Evolutionary conservation across 768 basidiomycete species (phyloP).

Genomic region (Scleroderma citrinum): DNA sequence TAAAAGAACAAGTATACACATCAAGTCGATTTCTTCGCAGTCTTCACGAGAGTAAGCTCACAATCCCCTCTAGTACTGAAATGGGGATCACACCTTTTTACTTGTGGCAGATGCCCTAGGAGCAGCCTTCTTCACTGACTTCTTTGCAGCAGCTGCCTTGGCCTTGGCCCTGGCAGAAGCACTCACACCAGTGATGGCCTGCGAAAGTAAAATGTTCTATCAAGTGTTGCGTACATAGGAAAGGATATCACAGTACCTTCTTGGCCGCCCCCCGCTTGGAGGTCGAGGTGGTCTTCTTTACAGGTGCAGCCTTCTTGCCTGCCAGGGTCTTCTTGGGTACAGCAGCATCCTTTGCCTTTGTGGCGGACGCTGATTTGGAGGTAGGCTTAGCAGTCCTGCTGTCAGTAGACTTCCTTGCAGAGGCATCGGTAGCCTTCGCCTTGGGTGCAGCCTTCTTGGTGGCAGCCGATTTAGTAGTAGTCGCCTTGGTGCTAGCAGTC

Average conservation of each 20-base stretch:
- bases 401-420: slow-evolving; percentile 38
- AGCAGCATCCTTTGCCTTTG: slow-evolving; percentile 22
- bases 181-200: slow-evolving; percentile 50
- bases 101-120: slow-evolving; percentile 3
- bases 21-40: not conserved
- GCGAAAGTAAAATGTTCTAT: slow-evolving; percentile 2
- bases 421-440: slow-evolving; percentile 31
- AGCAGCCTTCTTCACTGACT: slow-evolving; percentile 24
- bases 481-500: slow-evolving; percentile 21
- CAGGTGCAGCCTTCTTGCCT: slow-evolving; percentile 25
- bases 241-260: slow-evolving; percentile 40
- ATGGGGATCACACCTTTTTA: not conserved
- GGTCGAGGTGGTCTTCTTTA: slow-evolving; percentile 36
- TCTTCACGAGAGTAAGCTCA: not conserved
- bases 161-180: slow-evolving; percentile 32
- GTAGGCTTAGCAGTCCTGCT: slow-evolving; percentile 23
- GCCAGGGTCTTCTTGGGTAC: slow-evolving; percentile 30
- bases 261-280: slow-evolving; percentile 53
- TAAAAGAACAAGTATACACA: not conserved
- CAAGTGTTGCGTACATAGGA: not conserved
- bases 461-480: slow-evolving; percentile 18
- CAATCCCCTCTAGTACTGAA: not conserved
- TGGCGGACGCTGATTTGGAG: slow-evolving; percentile 8
- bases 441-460: slow-evolving; percentile 31
- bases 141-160: slow-evolving; percentile 30